A percentile compares a stretch with the other conserved stretches of the same genome.
Evolutionary conservation across 495 filamentous ascomycete species (phyloP).

Genomic region (Penicillium arizonense): DNA sequence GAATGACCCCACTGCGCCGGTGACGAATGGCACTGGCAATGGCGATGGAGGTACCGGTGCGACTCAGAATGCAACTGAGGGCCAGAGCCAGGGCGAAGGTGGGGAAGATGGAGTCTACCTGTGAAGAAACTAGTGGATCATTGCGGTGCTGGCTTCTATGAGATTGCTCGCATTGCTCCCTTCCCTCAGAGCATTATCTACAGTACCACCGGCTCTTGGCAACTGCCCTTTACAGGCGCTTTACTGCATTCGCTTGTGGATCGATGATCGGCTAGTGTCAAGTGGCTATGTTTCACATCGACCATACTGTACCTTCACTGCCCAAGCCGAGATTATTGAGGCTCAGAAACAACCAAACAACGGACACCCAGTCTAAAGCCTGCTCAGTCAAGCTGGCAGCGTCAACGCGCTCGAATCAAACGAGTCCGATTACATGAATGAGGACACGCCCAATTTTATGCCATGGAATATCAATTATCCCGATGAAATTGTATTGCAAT

Average conservation of each 20-base stretch:
- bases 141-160: not conserved
- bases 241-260: not conserved
- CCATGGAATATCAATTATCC: conserved; percentile 1
- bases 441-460: no score
- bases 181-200: not conserved
- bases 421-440: not conserved
- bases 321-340: not conserved
- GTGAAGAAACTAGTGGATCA: conserved; percentile 28
- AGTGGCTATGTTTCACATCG: conserved; percentile 1
- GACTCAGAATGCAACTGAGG: conserved; percentile 22
- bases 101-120: conserved; percentile 62
- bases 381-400: not conserved
- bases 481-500: conserved; percentile 4
- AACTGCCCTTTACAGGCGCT: not conserved
- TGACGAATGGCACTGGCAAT: conserved; percentile 19
- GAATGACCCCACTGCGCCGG: conserved; percentile 11
- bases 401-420: not conserved
- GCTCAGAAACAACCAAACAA: not conserved
- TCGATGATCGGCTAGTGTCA: not conserved
- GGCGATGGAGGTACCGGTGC: conserved; percentile 9
- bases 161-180: not conserved
- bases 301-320: not conserved
- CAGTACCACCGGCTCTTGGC: not conserved
- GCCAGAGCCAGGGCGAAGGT: not conserved
- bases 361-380: not conserved